These are phyloP conservation scores for Suillus fuscotomentosus DNA, from an alignment of 768 basidiomycete genomes.

Conservation along the genomic window DNA sequence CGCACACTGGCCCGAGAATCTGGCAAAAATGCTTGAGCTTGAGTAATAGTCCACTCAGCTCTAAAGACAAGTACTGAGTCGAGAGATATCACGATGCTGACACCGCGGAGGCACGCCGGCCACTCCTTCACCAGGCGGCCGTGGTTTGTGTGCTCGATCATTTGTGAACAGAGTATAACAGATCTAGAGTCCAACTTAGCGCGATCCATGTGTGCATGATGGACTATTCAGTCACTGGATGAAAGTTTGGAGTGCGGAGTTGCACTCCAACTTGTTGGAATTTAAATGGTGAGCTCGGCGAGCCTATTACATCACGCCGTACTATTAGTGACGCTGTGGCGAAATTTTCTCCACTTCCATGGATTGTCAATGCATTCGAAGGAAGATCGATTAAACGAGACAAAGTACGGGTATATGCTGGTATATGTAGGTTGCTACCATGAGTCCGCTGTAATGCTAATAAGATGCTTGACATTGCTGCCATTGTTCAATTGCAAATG, in stretches of 20 bases:
- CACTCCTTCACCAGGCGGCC: not conserved
- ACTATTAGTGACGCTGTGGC: too few relatives aligned
- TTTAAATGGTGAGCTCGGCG: too few relatives aligned
- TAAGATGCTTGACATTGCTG: not conserved
- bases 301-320: too few relatives aligned
- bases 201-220: not conserved
- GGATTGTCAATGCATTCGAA: not conserved
- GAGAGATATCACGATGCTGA: not conserved
- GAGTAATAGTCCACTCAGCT: not conserved
- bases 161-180: not conserved
- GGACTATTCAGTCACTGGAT: not conserved
- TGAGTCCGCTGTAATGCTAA: not conserved
- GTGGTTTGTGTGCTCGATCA: not conserved
- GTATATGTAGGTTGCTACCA: not conserved
- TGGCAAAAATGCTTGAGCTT: not conserved
- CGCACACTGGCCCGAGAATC: not conserved
- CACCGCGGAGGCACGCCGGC: not conserved
- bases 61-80: not conserved
- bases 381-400: not conserved
- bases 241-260: not conserved
- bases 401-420: not conserved
- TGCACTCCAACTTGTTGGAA: not conserved
- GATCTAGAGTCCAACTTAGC: not conserved
- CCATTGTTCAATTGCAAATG: constrained; percentile 44
- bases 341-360: not conserved